Conservation (phyloP, 495 filamentous ascomycete genomes). For the Bacidia gigantensis region DNA sequence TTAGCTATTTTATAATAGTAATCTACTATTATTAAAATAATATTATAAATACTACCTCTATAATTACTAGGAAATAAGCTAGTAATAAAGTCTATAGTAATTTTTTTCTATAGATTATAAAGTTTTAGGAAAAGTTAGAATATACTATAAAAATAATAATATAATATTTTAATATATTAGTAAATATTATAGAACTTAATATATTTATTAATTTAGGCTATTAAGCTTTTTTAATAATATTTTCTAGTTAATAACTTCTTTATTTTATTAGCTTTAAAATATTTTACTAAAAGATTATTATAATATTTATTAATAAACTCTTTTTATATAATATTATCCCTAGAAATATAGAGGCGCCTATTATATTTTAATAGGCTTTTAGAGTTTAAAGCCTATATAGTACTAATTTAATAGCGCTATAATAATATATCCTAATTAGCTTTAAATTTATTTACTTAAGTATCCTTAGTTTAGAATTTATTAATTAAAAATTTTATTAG, state of each 20-base stretch:
- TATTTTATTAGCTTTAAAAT: background rate
- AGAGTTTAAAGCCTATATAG: no score
- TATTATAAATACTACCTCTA: background rate
- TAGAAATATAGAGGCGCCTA: no score
- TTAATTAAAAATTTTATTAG: background rate
- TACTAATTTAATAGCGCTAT: background rate
- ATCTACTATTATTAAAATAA: no score
- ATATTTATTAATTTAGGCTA: background rate
- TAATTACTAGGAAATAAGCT: background rate
- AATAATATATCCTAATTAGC: background rate
- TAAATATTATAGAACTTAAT: background rate
- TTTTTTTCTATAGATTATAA: background rate
- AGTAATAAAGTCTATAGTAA: no score
- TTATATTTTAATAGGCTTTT: no score
- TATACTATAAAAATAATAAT: background rate
- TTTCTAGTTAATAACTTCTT: background rate
- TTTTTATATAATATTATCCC: no score
- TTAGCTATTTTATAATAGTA: slow-evolving; percentile 2
- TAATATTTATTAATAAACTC: no score
- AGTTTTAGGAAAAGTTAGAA: no score
- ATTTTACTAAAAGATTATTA: background rate
- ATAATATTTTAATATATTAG: background rate
- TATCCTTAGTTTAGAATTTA: background rate
- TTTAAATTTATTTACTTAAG: background rate
- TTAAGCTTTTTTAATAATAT: background rate